Base-by-base conservation (phyloP, 2,329 filamentous ascomycete species). In the Xylariaceae sp. region DNA sequence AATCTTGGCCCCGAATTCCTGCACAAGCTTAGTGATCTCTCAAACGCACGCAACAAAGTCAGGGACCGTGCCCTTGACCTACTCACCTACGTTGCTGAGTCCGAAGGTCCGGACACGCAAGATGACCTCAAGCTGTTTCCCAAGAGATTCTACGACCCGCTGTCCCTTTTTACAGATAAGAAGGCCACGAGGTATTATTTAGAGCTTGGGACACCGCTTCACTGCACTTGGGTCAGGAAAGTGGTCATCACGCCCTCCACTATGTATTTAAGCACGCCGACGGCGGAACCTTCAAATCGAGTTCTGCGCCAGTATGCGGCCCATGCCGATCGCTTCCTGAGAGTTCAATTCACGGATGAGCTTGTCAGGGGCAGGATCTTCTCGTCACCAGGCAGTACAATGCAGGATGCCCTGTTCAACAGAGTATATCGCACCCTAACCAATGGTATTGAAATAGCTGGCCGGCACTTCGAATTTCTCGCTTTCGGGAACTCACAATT, bases 401-500 rank as follows among this genome's bases (percentile, higher is more conserved):
- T 76, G 13, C 84, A 86, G 58, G 80, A 90, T 54, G 81, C 88
- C 51, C 68, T 96, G 0, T 96, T 88, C 68, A 83, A 83, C 22
- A 81, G 90, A 12, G 79, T 96, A 18, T 83, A 83, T 58, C 80
- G 86, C 45, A 81, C 86, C 0, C 74, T 97, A 65, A 78, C 74
- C 42, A 81, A 94, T 51, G 94, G 94, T 0, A 92, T 99, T 60
- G 77, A 77, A 0, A 85, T 99, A 47, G 94, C 89, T 4, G 88
- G 86, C 58, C 85, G 89, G 7, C 82, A 83, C 54, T 99, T 91
- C 69, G 81, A 92, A 61, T 97, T 97, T 60, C 80, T 99, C 22
- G 94, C 92, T 0, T 96, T 92, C 72, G 92, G 94, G 0, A 97
- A 94, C 69, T 96, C 94, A 0, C 94, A 99, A 64, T 88, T 99